Evolutionary conservation across 257 asterid species (phyloP), one percentile per base, ranked within the genome.

Genomic region (Solanum ahanhuiri): DNA sequence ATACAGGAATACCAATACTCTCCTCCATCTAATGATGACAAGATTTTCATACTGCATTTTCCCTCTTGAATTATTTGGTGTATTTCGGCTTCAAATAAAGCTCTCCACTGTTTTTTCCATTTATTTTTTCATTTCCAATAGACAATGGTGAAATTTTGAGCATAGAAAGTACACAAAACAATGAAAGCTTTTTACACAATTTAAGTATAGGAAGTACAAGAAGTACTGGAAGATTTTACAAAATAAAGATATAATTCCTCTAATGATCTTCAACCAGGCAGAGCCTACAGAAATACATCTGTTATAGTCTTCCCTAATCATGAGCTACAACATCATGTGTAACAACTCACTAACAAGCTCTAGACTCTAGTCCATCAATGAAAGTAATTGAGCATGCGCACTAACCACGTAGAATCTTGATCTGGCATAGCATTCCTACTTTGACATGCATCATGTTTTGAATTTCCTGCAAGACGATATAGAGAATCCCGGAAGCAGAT

Each of bases 391-490:
- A 81, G 84, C 67, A 30, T 30, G 43, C 10, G 41, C 67, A 81
- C 41, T 81, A 6, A 81, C 84, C 84, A 5, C 5, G 3, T 81
- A 30, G 67, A 48, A 48, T 51, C 63, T 48, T 81, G 67, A 81
- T 48, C 84, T 48, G 69, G 39, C 84, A 45, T 51, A 48, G 63
- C 43, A 48, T 81, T 81, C 67, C 84, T 45, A 30, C 30, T 45
- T 30, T 48, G 84, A 48, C 67, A 81, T 48, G 64, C 30, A 81
- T 89, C 89, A 45, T 87, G 66, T 83, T 91, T 90, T 28, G 94
- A 89, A 83, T 92, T 91, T 66, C 91, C 90, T 9, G 94, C 93
- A 71, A 92, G 94, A 73, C 94, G 94, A 87, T 91, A 92, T 22
- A 92, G 64, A 85, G 94, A 90, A 89, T 92, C 94, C 14, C 94